phyloP scores from a whole-genome alignment of 2,329 filamentous ascomycete species.

The Penicillium sp. region DNA sequence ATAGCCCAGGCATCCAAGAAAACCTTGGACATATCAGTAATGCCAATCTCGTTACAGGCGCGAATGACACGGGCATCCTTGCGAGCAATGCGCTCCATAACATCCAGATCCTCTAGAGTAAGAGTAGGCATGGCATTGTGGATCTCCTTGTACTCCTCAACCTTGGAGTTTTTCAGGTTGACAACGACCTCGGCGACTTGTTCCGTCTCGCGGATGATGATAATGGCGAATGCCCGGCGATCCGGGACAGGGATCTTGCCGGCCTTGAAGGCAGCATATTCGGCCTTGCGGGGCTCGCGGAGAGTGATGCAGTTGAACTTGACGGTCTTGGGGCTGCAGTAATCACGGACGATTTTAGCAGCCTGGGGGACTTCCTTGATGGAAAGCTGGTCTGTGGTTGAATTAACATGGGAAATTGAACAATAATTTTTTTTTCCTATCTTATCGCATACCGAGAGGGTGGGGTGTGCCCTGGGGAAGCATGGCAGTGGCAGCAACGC shows the following conservation, averaged over 20 bases:
- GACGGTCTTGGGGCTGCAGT: conserved; percentile 33
- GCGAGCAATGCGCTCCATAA: conserved; percentile 39
- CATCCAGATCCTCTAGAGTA: conserved; percentile 40
- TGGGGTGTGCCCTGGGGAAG: conserved; percentile 26
- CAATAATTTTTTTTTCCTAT: background rate
- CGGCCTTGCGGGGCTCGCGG: conserved; percentile 53
- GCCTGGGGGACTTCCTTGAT: conserved; percentile 34
- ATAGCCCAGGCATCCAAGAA: conserved; percentile 44
- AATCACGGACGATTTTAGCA: conserved; percentile 32
- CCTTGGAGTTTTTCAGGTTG: conserved; percentile 29
- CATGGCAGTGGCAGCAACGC: conserved; percentile 29
- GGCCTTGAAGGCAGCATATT: conserved; percentile 39
- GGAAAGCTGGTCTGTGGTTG: conserved; percentile 30
- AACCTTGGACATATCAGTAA: conserved; percentile 41
- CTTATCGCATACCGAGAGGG: conserved; percentile 24
- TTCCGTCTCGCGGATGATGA: conserved; percentile 45
- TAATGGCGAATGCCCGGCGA: conserved; percentile 51
- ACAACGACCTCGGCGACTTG: conserved; percentile 34
- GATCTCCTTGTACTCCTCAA: conserved; percentile 40
- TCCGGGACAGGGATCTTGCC: conserved; percentile 35
- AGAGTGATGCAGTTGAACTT: conserved; percentile 55
- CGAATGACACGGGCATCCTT: conserved; percentile 36
- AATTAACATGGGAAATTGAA: conserved; percentile 8
- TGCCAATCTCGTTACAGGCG: conserved; percentile 40
- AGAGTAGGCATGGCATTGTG: conserved; percentile 52